A percentile compares a stretch with the other conserved stretches of the same genome.
Conservation (phyloP, 2,329 filamentous ascomycete species). For the Aspergillus spinulosporus region DNA sequence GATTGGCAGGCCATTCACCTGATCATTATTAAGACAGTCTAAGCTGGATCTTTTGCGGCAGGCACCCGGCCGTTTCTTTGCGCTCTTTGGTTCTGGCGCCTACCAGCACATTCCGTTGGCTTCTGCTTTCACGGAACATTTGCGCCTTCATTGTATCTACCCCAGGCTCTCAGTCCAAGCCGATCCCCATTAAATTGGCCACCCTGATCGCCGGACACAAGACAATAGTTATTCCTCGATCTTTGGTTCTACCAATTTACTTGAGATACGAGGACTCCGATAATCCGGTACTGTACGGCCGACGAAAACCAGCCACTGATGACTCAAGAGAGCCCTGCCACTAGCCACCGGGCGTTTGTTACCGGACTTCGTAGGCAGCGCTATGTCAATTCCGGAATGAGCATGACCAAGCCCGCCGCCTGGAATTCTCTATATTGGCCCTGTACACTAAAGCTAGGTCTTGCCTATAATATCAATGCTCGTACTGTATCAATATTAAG, state of each 20-base stretch:
- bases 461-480: neutral
- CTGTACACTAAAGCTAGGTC: neutral
- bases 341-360: neutral
- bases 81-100: conserved; percentile 20
- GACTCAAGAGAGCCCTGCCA: conserved; percentile 5
- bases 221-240: neutral
- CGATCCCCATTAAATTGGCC: neutral
- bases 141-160: neutral
- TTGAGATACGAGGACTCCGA: no score
- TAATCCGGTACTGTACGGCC: no score
- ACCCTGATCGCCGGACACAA: neutral
- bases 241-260: neutral
- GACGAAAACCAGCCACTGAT: neutral
- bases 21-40: conserved; percentile 7
- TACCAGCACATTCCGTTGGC: conserved; percentile 21
- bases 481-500: neutral
- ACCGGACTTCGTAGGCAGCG: neutral
- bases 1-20: conserved; percentile 7
- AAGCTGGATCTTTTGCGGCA: neutral
- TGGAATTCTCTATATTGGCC: neutral
- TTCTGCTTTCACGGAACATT: conserved; percentile 2
- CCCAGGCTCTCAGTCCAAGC: neutral
- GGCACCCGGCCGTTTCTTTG: conserved; percentile 9
- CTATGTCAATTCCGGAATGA: neutral
- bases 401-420: neutral